Conservation (phyloP, 805 yeast species). For the Saccharomyces kudriavzevii region DNA sequence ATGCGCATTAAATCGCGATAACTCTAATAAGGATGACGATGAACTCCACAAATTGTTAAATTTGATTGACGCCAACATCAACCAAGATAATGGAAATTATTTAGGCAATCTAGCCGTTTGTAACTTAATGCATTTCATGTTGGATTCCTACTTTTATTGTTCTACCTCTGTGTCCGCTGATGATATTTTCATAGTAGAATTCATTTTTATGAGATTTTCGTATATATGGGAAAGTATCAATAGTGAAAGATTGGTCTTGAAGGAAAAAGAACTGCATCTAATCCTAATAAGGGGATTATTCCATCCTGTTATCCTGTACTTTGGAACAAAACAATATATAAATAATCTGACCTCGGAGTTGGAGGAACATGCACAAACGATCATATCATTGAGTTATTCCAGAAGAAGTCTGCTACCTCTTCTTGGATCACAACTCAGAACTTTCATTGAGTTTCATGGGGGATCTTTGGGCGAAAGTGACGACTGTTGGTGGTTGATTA, state of each 20-base stretch:
- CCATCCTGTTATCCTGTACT: slow-evolving; percentile 34
- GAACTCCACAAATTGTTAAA: slow-evolving; percentile 14
- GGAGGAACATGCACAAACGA: slow-evolving; percentile 30
- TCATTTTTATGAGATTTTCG: slow-evolving; percentile 31
- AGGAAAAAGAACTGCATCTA: slow-evolving; percentile 58
- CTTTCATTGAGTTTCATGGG: slow-evolving; percentile 34
- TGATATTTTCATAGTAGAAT: slow-evolving; percentile 8
- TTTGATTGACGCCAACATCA: slow-evolving; percentile 13
- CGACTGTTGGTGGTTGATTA: slow-evolving; percentile 40
- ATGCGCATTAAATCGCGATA: slow-evolving; percentile 9
- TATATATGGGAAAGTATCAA: slow-evolving; percentile 52
- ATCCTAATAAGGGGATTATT: slow-evolving; percentile 45
- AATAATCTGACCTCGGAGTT: slow-evolving; percentile 7
- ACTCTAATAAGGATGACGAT: not conserved
- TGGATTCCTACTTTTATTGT: slow-evolving; percentile 9
- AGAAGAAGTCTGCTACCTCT: slow-evolving; percentile 64
- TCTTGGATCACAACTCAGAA: slow-evolving; percentile 40
- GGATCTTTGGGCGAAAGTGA: slow-evolving; percentile 31
- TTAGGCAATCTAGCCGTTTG: slow-evolving; percentile 17
- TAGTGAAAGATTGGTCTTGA: slow-evolving; percentile 52
- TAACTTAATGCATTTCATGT: slow-evolving; percentile 11
- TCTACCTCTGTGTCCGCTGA: not conserved
- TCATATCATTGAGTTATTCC: slow-evolving; percentile 44
- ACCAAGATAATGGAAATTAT: slow-evolving; percentile 23
- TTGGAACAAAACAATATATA: slow-evolving; percentile 30